Conservation (phyloP, 2,329 filamentous ascomycete genomes). For the Corynespora cassiicola region DNA sequence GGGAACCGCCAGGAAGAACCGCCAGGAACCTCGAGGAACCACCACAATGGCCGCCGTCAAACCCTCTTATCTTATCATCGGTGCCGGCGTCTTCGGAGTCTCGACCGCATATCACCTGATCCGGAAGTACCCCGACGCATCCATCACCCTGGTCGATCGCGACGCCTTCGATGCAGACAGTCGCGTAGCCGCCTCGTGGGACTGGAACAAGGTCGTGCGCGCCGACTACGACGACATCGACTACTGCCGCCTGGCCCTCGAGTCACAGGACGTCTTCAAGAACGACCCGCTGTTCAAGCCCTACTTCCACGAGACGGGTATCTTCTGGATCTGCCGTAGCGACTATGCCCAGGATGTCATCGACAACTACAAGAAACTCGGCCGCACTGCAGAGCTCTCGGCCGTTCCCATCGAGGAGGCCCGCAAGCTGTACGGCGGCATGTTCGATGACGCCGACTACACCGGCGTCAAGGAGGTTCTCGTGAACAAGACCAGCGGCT, state of each 20-base stretch:
- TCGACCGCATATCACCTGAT: slow-evolving; percentile 48
- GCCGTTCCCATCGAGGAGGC: slow-evolving; percentile 57
- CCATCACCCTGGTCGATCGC: slow-evolving; percentile 49
- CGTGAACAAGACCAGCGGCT: slow-evolving; percentile 67
- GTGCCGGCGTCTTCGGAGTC: slow-evolving; percentile 46
- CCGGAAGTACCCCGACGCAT: slow-evolving; percentile 48
- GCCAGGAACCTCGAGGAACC: too few species aligned
- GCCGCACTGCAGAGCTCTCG: slow-evolving; percentile 53
- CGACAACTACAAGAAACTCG: slow-evolving; percentile 58
- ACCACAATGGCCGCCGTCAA: slow-evolving; percentile 35
- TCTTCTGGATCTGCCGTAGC: slow-evolving; percentile 51
- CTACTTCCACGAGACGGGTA: slow-evolving; percentile 60
- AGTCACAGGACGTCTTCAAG: slow-evolving; percentile 69
- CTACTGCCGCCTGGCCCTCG: slow-evolving; percentile 70
- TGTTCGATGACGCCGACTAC: slow-evolving; percentile 68
- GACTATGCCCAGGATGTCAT: slow-evolving; percentile 58
- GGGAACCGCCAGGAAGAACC: too few species aligned
- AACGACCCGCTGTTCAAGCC: slow-evolving; percentile 62
- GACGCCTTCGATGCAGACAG: slow-evolving; percentile 38
- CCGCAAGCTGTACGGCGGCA: slow-evolving; percentile 62
- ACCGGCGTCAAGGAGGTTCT: slow-evolving; percentile 65
- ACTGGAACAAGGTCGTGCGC: slow-evolving; percentile 76
- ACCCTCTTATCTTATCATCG: slow-evolving; percentile 42
- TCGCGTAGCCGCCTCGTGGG: slow-evolving; percentile 68
- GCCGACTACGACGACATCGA: slow-evolving; percentile 71